A percentile compares a stretch with the other conserved stretches of the same genome.
phyloP scores from a whole-genome alignment of 441 rosid species.

The Eutrema salsugineum region DNA sequence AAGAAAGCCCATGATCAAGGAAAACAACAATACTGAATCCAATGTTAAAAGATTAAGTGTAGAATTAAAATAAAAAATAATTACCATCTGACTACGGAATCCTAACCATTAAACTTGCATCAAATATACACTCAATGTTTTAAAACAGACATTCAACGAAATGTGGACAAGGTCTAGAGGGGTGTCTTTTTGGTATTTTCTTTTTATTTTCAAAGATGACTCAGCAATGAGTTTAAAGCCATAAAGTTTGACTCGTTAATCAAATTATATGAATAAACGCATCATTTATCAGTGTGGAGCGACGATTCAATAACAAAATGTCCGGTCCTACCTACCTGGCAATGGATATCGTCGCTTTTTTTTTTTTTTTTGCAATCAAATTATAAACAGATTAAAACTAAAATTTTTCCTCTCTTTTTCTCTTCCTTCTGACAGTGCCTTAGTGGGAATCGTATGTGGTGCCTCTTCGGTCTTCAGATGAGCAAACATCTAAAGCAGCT shows the following conservation, averaged over 20 bases:
- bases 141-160: background rate
- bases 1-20: too few relatives aligned
- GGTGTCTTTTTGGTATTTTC: constrained; percentile 3
- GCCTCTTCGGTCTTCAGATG: constrained; percentile 11
- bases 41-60: background rate
- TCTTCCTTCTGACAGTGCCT: constrained; percentile 12
- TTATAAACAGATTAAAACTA: constrained; percentile 11
- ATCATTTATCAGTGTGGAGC: background rate
- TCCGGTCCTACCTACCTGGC: constrained; percentile 1
- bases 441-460: constrained; percentile 27
- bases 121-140: background rate
- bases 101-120: background rate
- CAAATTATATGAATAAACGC: background rate
- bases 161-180: background rate
- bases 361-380: background rate
- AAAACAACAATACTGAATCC: background rate
- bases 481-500: constrained; percentile 1
- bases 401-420: background rate
- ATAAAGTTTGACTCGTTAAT: constrained; percentile 27
- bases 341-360: constrained; percentile 2
- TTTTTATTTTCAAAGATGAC: background rate
- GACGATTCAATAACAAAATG: constrained; percentile 2
- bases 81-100: background rate
- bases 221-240: constrained; percentile 25
- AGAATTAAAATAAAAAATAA: background rate